phyloP scores from a whole-genome alignment of 1,139 yeast genomes.

The Lodderomyces jiufengensis region DNA sequence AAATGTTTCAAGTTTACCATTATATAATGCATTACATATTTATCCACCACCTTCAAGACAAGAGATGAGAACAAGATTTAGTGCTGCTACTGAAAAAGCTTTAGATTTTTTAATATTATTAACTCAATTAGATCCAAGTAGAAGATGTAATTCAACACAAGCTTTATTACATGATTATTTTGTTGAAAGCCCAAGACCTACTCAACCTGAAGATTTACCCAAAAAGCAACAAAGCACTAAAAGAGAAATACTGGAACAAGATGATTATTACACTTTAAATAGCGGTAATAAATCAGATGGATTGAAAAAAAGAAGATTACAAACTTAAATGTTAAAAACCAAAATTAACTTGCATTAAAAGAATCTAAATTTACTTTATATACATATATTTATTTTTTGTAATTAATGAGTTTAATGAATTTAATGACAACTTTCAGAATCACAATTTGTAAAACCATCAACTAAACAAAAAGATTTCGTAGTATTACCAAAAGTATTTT shows the following conservation, averaged over 20 bases:
- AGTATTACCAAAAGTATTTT: slow-evolving; percentile 33
- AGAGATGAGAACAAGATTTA: slow-evolving; percentile 78
- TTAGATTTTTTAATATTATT: slow-evolving; percentile 69
- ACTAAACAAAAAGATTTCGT: slow-evolving; percentile 29
- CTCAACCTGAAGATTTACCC: slow-evolving; percentile 69
- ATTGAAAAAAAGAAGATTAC: slow-evolving; percentile 13
- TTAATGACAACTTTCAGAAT: slow-evolving; percentile 26
- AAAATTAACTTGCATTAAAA: no score
- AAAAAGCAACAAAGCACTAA: slow-evolving; percentile 33
- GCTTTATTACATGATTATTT: slow-evolving; percentile 72
- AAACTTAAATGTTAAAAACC: no score
- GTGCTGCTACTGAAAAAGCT: slow-evolving; percentile 89
- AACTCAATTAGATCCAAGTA: slow-evolving; percentile 75
- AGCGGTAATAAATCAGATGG: slow-evolving; percentile 1
- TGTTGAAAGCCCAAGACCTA: slow-evolving; percentile 71
- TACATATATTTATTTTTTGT: no score
- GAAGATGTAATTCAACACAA: slow-evolving; percentile 61
- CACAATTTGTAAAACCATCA: slow-evolving; percentile 37
- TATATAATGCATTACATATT: slow-evolving; percentile 64
- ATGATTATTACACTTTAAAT: slow-evolving; percentile 8
- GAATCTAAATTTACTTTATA: no score
- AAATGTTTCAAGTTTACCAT: slow-evolving; percentile 74
- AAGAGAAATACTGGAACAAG: slow-evolving; percentile 14
- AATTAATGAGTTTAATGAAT: no score
- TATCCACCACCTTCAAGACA: slow-evolving; percentile 84